phyloP scores from a whole-genome alignment of 208 protist genomes.

The Leishmania braziliensis region DNA sequence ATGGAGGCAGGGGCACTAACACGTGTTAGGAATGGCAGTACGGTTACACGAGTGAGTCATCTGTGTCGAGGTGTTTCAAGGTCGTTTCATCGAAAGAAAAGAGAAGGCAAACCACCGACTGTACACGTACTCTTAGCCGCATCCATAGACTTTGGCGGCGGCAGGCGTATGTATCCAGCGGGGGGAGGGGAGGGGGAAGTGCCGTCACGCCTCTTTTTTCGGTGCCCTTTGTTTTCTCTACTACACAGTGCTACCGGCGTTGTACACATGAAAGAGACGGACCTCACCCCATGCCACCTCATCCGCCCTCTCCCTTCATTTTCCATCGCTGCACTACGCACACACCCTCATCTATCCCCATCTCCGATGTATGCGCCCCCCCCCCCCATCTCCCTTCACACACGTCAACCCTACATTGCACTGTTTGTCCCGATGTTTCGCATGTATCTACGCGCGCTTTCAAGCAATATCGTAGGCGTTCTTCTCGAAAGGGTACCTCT shows the following conservation, averaged over 20 bases:
- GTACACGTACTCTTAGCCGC: not conserved
- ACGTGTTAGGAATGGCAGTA: not conserved
- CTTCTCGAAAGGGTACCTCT: not conserved
- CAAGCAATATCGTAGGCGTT: not conserved
- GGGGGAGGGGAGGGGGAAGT: not conserved
- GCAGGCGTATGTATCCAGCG: not conserved
- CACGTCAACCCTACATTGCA: not conserved
- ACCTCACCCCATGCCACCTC: not conserved
- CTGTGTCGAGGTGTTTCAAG: not conserved
- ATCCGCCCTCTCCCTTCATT: not conserved
- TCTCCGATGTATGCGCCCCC: not conserved
- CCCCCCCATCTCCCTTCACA: not conserved
- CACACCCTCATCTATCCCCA: not conserved
- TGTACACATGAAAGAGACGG: not conserved
- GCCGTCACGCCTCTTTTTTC: not conserved
- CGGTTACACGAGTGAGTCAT: not conserved
- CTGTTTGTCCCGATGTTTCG: not conserved
- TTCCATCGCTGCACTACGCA: not conserved
- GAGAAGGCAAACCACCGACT: not conserved
- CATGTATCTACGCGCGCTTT: not conserved
- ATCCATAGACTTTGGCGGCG: not conserved
- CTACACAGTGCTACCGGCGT: not conserved
- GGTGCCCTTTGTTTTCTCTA: not conserved
- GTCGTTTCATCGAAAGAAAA: not conserved
- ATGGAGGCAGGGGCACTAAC: too few species aligned